Evolutionary conservation across 345 rosid species (phyloP).

Genomic region (Murraya koenigii): DNA sequence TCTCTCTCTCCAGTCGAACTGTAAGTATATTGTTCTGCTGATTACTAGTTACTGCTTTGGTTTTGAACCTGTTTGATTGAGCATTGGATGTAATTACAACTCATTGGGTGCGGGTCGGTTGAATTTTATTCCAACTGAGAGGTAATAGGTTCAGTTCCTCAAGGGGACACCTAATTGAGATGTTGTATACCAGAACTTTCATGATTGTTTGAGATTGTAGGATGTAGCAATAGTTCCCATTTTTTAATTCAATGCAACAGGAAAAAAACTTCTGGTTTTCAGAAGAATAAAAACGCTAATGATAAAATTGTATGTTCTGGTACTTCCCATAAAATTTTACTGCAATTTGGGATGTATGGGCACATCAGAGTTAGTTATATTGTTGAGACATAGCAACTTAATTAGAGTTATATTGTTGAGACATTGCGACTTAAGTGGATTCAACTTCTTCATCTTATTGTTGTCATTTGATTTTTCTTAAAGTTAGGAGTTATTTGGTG

Average conservation of each 20-base stretch:
- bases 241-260: neutral
- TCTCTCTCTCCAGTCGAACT: slow-evolving; percentile 80
- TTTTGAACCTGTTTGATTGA: neutral
- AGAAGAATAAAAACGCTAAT: too few species aligned
- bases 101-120: too few species aligned
- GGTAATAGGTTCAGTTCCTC: too few species aligned
- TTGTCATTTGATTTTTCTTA: neutral
- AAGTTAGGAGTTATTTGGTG: neutral
- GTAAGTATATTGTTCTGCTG: slow-evolving; percentile 39
- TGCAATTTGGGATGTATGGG: neutral
- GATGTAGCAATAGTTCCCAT: neutral
- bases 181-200: neutral
- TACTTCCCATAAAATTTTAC: neutral
- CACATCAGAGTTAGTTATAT: too few species aligned
- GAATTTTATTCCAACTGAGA: too few species aligned
- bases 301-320: neutral
- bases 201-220: neutral
- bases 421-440: neutral
- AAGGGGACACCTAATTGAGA: neutral
- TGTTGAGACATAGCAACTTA: too few species aligned
- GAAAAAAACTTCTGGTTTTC: too few species aligned
- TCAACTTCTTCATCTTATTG: neutral
- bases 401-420: too few species aligned
- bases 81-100: neutral
- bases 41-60: slow-evolving; percentile 1